Evolutionary conservation across 2,329 filamentous ascomycete genomes (phyloP).

Genomic region (Ambrosiella xylebori): DNA sequence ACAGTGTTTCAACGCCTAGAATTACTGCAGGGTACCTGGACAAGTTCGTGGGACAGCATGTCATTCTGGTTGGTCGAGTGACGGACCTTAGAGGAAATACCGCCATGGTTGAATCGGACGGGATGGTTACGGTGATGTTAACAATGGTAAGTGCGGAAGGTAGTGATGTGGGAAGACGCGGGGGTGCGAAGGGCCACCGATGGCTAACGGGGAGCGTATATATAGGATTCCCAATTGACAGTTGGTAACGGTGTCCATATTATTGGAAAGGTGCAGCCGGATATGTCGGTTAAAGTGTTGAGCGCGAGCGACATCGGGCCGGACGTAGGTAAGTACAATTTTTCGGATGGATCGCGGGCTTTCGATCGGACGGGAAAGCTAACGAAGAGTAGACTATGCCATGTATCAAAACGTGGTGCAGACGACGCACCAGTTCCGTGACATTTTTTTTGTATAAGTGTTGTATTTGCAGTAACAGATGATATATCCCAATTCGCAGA

Average conservation of each 20-base stretch:
- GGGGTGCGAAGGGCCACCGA: background rate
- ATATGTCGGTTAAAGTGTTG: constrained; percentile 54
- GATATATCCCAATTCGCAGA: background rate
- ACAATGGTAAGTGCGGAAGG: constrained; percentile 40
- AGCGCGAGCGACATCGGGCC: constrained; percentile 52
- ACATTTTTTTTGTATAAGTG: constrained; percentile 42
- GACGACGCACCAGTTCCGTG: constrained; percentile 62
- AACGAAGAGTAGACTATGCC: constrained; percentile 45
- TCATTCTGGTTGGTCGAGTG: constrained; percentile 77
- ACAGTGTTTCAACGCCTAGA: constrained; percentile 49
- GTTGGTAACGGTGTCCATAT: constrained; percentile 57
- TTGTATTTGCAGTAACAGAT: background rate
- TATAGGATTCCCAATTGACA: constrained; percentile 51
- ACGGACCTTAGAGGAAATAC: constrained; percentile 63
- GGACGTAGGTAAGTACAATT: constrained; percentile 42
- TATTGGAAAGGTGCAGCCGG: constrained; percentile 62
- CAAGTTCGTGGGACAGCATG: constrained; percentile 53
- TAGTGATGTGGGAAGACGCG: background rate
- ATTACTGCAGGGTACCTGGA: constrained; percentile 67
- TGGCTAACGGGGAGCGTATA: background rate
- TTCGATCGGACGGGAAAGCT: background rate
- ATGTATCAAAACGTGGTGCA: constrained; percentile 57
- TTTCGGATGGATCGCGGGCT: background rate
- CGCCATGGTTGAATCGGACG: constrained; percentile 65
- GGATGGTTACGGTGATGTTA: constrained; percentile 55